Percentiles rank a stretch among this genome's conserved stretches.
Evolutionary conservation across 1,139 yeast genomes (phyloP).

Genomic region (Debaryomycetaceae sp.): DNA sequence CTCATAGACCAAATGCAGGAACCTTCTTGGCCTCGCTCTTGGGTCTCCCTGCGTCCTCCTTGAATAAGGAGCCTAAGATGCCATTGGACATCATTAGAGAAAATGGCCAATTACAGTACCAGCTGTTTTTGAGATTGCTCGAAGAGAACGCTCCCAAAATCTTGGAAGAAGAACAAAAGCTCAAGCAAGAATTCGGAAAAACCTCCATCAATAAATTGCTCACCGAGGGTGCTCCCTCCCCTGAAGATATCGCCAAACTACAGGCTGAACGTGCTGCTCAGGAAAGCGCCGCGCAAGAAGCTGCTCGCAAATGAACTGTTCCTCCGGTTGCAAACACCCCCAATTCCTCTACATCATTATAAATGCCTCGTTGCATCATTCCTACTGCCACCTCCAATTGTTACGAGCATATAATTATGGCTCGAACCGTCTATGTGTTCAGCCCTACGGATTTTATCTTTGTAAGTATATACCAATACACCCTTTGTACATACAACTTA

Average conservation of each 20-base stretch:
- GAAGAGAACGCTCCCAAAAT: conserved; percentile 88
- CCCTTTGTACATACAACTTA: background rate
- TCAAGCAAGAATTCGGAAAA: conserved; percentile 78
- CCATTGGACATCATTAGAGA: conserved; percentile 89
- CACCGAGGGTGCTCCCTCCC: conserved; percentile 80
- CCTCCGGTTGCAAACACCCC: no score
- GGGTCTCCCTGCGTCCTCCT: conserved; percentile 54
- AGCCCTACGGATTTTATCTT: background rate
- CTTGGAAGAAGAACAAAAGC: conserved; percentile 72
- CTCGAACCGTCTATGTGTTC: no score
- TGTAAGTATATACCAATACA: background rate
- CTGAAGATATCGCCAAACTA: conserved; percentile 76
- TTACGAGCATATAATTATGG: no score
- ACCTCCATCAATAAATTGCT: conserved; percentile 79
- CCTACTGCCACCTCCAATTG: no score
- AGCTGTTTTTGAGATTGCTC: conserved; percentile 76
- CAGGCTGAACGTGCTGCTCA: conserved; percentile 41
- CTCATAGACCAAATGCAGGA: conserved; percentile 43
- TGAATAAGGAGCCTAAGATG: conserved; percentile 67
- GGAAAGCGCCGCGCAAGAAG: background rate
- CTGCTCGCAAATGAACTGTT: background rate
- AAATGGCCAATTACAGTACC: conserved; percentile 88
- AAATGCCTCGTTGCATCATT: no score
- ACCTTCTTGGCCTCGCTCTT: conserved; percentile 55
- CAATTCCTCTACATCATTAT: no score